Conservation (phyloP, 139 green algal species). For the Pseudopediastrum boryanum region DNA sequence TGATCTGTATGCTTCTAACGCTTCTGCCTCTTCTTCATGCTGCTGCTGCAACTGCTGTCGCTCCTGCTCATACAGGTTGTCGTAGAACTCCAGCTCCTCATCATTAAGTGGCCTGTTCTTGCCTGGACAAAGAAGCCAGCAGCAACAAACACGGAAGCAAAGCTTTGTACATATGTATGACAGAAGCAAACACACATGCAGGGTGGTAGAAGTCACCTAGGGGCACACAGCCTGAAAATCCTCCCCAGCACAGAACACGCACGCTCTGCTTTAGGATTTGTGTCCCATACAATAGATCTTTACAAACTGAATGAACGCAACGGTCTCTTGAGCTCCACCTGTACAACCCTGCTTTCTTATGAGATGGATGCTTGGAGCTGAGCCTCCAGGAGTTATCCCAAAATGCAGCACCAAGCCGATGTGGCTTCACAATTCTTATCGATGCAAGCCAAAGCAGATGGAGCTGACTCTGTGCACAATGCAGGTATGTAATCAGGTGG, state of each 20-base stretch:
- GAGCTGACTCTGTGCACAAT: background rate
- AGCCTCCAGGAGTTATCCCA: background rate
- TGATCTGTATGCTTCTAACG: conserved; percentile 58
- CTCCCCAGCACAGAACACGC: background rate
- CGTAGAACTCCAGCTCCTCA: conserved; percentile 84
- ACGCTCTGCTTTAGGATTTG: background rate
- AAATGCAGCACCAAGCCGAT: background rate
- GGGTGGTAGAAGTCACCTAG: background rate
- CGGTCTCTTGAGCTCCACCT: no score
- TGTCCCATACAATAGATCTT: no score
- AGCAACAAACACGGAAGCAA: background rate
- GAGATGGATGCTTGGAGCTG: no score
- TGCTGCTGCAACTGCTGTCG: conserved; percentile 14
- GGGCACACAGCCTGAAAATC: background rate
- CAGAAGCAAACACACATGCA: background rate
- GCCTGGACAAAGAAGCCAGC: conserved; percentile 45
- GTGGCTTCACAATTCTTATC: background rate
- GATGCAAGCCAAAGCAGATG: no score
- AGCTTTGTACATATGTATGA: background rate
- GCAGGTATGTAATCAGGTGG: background rate
- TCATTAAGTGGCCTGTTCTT: conserved; percentile 86
- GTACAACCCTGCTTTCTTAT: no score
- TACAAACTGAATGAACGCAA: no score
- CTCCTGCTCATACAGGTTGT: conserved; percentile 53
- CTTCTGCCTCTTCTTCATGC: conserved; percentile 50